phyloP scores from a whole-genome alignment of 2,329 filamentous ascomycete species.

The Exophiala xenobiotica region DNA sequence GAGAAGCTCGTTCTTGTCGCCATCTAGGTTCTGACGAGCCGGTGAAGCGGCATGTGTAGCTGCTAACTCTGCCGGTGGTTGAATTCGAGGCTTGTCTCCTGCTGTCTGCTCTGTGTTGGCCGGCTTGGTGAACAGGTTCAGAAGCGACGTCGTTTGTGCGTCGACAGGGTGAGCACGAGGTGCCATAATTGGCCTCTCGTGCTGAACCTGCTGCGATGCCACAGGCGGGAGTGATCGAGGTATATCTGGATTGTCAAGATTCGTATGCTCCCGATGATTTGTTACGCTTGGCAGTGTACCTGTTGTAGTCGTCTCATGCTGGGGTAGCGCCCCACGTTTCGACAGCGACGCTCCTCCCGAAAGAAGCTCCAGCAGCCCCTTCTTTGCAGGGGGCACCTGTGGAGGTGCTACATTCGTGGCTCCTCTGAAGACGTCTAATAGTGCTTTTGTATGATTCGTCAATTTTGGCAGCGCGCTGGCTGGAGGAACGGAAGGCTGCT shows the following conservation, averaged over 20 bases:
- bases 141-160: constrained; percentile 16
- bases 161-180: neutral
- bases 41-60: constrained; percentile 40
- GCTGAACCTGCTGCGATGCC: neutral
- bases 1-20: constrained; percentile 20
- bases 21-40: constrained; percentile 7
- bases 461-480: constrained; percentile 59
- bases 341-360: constrained; percentile 7
- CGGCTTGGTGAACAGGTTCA: constrained; percentile 25
- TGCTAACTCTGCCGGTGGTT: constrained; percentile 45
- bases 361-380: constrained; percentile 31
- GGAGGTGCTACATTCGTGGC: constrained; percentile 7
- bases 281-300: neutral
- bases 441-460: constrained; percentile 56
- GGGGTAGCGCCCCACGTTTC: constrained; percentile 25
- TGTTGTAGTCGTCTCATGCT: neutral
- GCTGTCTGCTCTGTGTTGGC: constrained; percentile 22
- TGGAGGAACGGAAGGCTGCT: constrained; percentile 52
- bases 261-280: neutral
- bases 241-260: neutral
- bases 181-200: neutral
- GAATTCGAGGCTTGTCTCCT: neutral
- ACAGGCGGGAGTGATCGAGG: no score
- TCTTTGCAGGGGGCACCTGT: constrained; percentile 16
- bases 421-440: constrained; percentile 59